These are phyloP conservation scores for Letharia columbiana DNA, from an alignment of 495 filamentous ascomycete genomes.

Conservation along the genomic window DNA sequence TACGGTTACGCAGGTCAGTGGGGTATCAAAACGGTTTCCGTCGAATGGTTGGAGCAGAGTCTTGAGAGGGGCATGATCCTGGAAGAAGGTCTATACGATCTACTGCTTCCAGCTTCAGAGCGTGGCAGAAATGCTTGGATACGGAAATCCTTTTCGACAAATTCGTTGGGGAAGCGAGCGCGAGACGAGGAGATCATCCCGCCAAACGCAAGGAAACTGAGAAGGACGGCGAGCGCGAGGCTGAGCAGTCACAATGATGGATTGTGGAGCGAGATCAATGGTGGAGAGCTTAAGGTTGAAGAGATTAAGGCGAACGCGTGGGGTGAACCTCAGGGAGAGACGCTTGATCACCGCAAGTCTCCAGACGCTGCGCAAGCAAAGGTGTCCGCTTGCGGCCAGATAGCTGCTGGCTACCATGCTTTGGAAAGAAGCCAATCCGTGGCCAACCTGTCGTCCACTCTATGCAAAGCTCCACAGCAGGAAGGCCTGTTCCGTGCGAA, in stretches of 20 bases:
- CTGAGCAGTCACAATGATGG: slow-evolving; percentile 68
- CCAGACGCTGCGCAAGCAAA: background rate
- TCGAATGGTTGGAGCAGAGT: slow-evolving; percentile 82
- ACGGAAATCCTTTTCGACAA: slow-evolving; percentile 27
- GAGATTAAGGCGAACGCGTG: slow-evolving; percentile 13
- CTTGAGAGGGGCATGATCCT: slow-evolving; percentile 87
- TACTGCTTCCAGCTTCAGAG: slow-evolving; percentile 53
- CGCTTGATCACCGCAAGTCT: background rate
- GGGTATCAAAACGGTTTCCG: slow-evolving; percentile 64
- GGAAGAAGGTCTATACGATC: slow-evolving; percentile 76
- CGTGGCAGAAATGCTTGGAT: slow-evolving; percentile 76
- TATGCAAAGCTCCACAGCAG: slow-evolving; percentile 14
- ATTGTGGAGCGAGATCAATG: slow-evolving; percentile 84
- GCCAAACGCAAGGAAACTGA: slow-evolving; percentile 51
- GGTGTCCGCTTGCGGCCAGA: background rate
- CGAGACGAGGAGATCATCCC: slow-evolving; percentile 25
- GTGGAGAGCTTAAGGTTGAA: slow-evolving; percentile 35
- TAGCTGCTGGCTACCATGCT: background rate
- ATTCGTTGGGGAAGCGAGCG: slow-evolving; percentile 39
- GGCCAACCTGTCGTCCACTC: background rate
- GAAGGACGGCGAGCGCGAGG: slow-evolving; percentile 71
- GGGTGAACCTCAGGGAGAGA: slow-evolving; percentile 20
- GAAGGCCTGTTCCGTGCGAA: slow-evolving; percentile 45
- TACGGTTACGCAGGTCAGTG: slow-evolving; percentile 77
- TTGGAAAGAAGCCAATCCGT: background rate